phyloP scores from a whole-genome alignment of 257 asterid genomes.

The Salvia rosmarinus region DNA sequence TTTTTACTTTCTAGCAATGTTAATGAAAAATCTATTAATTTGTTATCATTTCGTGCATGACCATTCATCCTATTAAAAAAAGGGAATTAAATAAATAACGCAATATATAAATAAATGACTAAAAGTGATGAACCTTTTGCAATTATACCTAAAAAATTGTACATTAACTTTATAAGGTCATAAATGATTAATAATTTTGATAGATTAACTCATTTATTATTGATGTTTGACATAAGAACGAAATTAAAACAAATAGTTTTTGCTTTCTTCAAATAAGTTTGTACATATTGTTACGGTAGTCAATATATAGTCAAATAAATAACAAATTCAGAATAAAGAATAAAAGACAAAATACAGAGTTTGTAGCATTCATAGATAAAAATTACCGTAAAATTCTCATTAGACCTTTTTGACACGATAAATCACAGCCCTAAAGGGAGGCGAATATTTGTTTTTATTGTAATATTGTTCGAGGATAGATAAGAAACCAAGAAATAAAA shows the following conservation, averaged over 20 bases:
- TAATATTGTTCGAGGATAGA: neutral
- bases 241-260: neutral
- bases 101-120: no score
- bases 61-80: no score
- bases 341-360: neutral
- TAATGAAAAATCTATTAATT: no score
- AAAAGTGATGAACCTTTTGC: neutral
- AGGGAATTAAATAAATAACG: no score
- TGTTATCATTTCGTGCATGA: no score
- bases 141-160: neutral
- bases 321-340: no score
- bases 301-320: neutral
- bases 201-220: neutral
- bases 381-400: neutral
- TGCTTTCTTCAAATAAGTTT: no score
- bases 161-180: neutral
- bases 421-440: neutral
- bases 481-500: neutral
- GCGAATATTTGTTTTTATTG: neutral
- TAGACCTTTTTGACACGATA: neutral
- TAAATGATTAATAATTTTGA: neutral
- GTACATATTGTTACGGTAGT: no score
- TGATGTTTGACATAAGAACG: neutral
- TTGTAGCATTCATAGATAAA: neutral
- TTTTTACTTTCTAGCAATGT: no score